Conservation (phyloP, 495 filamentous ascomycete species). For the Pyrenopolyporus hunteri region DNA sequence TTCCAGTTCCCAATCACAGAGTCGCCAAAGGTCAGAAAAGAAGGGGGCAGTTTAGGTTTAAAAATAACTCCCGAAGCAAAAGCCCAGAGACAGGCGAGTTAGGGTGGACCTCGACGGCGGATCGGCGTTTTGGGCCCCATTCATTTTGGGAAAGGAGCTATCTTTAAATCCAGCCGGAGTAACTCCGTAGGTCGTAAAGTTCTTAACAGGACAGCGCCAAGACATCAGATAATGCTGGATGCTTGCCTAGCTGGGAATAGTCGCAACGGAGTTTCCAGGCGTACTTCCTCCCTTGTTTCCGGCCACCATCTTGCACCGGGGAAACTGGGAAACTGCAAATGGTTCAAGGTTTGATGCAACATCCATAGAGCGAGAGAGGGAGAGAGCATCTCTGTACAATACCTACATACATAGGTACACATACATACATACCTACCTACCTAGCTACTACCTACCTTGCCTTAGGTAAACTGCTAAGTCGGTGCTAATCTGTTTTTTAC, state of each 20-base stretch:
- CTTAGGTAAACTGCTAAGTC: neutral
- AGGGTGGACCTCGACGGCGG: neutral
- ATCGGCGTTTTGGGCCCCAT: slow-evolving; percentile 1
- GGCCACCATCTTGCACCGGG: slow-evolving; percentile 26
- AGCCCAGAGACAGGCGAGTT: neutral
- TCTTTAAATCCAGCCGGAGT: slow-evolving; percentile 36
- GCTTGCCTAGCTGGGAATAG: neutral
- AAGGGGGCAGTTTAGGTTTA: slow-evolving; percentile 19
- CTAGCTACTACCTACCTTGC: neutral
- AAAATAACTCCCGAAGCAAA: slow-evolving; percentile 34
- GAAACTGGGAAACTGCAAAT: neutral
- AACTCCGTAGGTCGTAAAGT: slow-evolving; percentile 17
- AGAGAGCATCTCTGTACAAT: too few relatives aligned
- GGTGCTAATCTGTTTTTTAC: neutral
- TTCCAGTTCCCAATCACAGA: too few relatives aligned
- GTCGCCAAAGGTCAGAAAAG: too few relatives aligned
- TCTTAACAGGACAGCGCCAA: slow-evolving; percentile 18
- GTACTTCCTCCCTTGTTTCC: slow-evolving; percentile 38
- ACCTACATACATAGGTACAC: neutral
- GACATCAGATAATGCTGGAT: neutral
- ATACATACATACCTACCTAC: too few relatives aligned
- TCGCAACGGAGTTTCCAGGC: slow-evolving; percentile 34
- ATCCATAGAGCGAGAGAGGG: too few relatives aligned
- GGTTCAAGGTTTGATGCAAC: neutral
- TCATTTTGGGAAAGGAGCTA: slow-evolving; percentile 11